These are phyloP conservation scores for Myxozyma lipomycoides DNA, from an alignment of 805 yeast genomes.

Conservation along the genomic window DNA sequence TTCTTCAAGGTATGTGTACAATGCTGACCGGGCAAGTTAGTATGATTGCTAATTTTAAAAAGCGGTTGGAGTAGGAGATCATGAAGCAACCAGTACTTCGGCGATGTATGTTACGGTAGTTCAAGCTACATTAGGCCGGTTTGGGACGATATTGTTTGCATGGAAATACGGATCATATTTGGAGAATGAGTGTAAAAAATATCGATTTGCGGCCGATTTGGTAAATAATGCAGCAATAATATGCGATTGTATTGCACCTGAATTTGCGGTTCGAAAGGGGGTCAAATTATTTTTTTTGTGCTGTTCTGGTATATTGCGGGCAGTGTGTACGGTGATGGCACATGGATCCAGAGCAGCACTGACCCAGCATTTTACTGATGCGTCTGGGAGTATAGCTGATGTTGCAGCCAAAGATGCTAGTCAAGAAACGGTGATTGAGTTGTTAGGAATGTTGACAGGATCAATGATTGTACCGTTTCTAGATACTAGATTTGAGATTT, in stretches of 20 bases:
- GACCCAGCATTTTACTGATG: constrained; percentile 39
- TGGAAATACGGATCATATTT: constrained; percentile 37
- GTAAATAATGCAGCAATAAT: constrained; percentile 38
- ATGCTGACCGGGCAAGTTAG: no score
- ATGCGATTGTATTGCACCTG: constrained; percentile 37
- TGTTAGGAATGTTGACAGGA: constrained; percentile 39
- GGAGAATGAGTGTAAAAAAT: constrained; percentile 40
- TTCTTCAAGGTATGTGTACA: constrained; percentile 28
- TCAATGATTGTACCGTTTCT: constrained; percentile 33
- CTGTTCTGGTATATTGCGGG: constrained; percentile 36
- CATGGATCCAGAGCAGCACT: constrained; percentile 40
- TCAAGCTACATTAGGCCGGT: constrained; percentile 39
- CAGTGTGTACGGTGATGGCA: constrained; percentile 40
- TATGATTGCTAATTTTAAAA: background rate
- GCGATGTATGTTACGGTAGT: constrained; percentile 39
- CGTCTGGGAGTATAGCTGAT: constrained; percentile 38
- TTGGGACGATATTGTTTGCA: constrained; percentile 39
- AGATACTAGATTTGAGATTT: constrained; percentile 27
- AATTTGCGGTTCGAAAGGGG: constrained; percentile 29
- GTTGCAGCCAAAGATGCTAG: constrained; percentile 38
- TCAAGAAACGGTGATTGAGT: constrained; percentile 39
- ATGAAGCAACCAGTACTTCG: constrained; percentile 37
- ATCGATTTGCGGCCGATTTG: constrained; percentile 37
- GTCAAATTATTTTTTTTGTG: constrained; percentile 33
- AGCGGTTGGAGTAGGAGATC: constrained; percentile 41